Percentiles rank a stretch among this genome's conserved stretches.
phyloP scores from a whole-genome alignment of 2,329 filamentous ascomycete genomes.

The Ophiostoma montium region DNA sequence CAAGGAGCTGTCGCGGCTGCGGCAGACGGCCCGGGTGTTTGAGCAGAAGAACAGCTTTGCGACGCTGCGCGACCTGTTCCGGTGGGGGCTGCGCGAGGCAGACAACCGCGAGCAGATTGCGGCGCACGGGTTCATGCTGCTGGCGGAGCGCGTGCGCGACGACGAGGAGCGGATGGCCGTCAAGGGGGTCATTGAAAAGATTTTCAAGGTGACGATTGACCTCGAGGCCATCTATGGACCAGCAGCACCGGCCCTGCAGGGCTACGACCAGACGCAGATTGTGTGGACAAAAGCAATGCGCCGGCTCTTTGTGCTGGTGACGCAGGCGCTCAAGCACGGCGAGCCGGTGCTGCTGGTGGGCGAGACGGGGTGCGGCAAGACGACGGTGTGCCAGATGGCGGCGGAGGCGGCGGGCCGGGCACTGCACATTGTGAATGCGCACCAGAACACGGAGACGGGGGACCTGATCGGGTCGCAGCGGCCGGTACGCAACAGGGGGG shows the following conservation, averaged over 20 bases:
- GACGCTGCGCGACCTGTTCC: constrained; percentile 85
- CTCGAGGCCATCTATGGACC: constrained; percentile 57
- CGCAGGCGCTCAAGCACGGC: constrained; percentile 71
- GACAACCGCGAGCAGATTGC: constrained; percentile 82
- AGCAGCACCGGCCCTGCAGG: constrained; percentile 39
- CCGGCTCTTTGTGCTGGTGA: constrained; percentile 78
- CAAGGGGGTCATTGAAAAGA: constrained; percentile 73
- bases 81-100: constrained; percentile 79
- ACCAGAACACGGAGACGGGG: constrained; percentile 95
- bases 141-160: constrained; percentile 90
- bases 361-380: constrained; percentile 96
- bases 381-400: constrained; percentile 84
- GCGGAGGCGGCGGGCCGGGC: constrained; percentile 65
- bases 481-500: constrained; percentile 72
- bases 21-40: constrained; percentile 83
- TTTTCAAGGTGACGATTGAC: constrained; percentile 78
- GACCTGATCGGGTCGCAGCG: constrained; percentile 93
- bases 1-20: constrained; percentile 74
- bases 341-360: constrained; percentile 91
- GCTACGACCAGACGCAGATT: constrained; percentile 36
- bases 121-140: constrained; percentile 85
- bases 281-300: constrained; percentile 97
- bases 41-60: constrained; percentile 97
- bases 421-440: constrained; percentile 85
- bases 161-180: constrained; percentile 73